Percentiles rank a stretch among this genome's conserved stretches.
These are phyloP conservation scores for Exserohilum turcica DNA, from an alignment of 2,329 filamentous ascomycete genomes.

Conservation along the genomic window DNA sequence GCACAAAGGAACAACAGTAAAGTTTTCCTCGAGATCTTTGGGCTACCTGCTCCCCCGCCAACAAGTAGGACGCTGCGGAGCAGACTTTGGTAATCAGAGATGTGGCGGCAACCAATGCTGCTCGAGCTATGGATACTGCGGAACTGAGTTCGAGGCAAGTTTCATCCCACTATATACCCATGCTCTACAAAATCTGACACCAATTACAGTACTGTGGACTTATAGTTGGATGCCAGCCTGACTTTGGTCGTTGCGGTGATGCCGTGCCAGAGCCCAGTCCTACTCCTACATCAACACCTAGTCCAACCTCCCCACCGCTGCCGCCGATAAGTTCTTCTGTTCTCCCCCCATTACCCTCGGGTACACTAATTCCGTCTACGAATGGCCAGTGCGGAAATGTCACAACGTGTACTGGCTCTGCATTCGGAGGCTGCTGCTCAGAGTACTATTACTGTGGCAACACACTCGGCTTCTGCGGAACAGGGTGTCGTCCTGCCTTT, in stretches of 20 bases:
- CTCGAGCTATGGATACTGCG: constrained; percentile 34
- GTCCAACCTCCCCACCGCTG: constrained; percentile 25
- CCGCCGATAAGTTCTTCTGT: constrained; percentile 25
- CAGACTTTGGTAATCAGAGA: constrained; percentile 20
- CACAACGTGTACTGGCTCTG: constrained; percentile 36
- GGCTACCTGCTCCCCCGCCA: constrained; percentile 25
- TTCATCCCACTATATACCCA: not conserved
- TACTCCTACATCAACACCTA: constrained; percentile 19
- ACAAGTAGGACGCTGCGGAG: constrained; percentile 31
- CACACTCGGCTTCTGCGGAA: constrained; percentile 31
- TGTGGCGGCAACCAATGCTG: constrained; percentile 34
- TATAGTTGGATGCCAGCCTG: constrained; percentile 35
- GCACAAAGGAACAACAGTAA: constrained; percentile 22
- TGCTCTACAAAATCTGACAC: not conserved
- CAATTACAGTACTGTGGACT: constrained; percentile 17
- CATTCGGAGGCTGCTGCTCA: constrained; percentile 34
- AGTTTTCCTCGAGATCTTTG: constrained; percentile 18
- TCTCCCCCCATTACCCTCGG: constrained; percentile 31
- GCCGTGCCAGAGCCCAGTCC: constrained; percentile 13
- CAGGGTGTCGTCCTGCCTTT: constrained; percentile 33
- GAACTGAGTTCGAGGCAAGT: constrained; percentile 26
- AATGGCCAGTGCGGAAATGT: constrained; percentile 38
- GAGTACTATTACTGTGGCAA: constrained; percentile 35
- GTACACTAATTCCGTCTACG: constrained; percentile 27
- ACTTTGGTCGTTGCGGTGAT: constrained; percentile 36